Evolutionary conservation across 768 basidiomycete genomes (phyloP), one percentile per base, ranked within the genome.

Genomic region (Lactarius psammicola): DNA sequence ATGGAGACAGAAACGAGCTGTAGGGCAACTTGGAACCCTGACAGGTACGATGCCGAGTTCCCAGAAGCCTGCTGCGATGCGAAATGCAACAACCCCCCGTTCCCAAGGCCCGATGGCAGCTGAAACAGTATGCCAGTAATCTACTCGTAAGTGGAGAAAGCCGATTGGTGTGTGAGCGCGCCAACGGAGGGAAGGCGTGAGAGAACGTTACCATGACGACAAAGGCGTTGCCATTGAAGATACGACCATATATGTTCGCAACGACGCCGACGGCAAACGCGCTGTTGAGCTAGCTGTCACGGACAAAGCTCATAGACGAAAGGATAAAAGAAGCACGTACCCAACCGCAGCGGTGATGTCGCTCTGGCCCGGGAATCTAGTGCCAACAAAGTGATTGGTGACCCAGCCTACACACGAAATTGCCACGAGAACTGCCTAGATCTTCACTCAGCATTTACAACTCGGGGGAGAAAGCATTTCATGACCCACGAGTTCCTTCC

Each of bases 121-220:
- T 94, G 93, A 78, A 94, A 90, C 18, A 94, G 80, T 56, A 94
- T 89, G 28, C 89, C 91, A 0, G 88, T 90, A 68, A 90, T 87
- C 82, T 78, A 51, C 13, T 7, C 49, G 49, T 15, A 9, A n/a
- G 44, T 23, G n/a, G 10, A 23, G 9, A 46, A n/a, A 46, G 10
- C 8, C 40, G 30, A 28, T 33, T 40, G 31, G 17, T n/a, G 40
- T 26, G 31, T 56, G 23, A 4, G 54, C 28, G 36, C 20, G 20
- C 23, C 13, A 15, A 7, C 31, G 28, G 28, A 36, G 1, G 49
- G 33, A 53, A 28, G 44, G 60, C 18, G 4, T 40, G 42, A 31
- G 56, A 15, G 4, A 17, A 75, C 81, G 40, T 51, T 51, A 90
- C 89, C 85, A 92, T 91, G 65, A 94, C 85, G 26, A 92, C 89